Evolutionary conservation across 2,329 filamentous ascomycete species (phyloP), one percentile per base, ranked within the genome.

Genomic region (Beauveria brongniartii): DNA sequence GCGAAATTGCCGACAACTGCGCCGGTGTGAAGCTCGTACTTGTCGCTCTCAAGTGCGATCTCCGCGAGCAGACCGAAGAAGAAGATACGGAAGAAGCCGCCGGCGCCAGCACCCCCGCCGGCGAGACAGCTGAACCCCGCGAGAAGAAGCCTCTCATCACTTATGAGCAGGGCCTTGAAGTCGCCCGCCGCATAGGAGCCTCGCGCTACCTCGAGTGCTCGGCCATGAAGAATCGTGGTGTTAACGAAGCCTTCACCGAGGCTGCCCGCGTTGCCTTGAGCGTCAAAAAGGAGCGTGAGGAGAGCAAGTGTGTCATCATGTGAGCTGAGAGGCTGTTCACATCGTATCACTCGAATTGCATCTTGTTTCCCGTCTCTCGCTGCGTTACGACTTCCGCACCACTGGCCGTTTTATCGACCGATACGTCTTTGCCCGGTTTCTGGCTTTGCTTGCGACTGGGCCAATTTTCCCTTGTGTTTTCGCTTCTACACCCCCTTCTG

Each of bases 241-340:
- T 99, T 71, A 97, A 97, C 75, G 94, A 99, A 76, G 94, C 94
- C 48, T 99, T 99, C 71, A 97, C 94, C 46, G 94, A 99, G 79
- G 94, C 94, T 46, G 93, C 94, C 26, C 89, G 95, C 69, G 94
- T 99, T 41, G 94, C 94, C 16, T 80, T 99, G 61, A 86, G 84
- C 66, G 85, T 88, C 61, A 87, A 83, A 76, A 83, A 85, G 68
- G 84, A 84, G 63, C 81, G 83, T 67, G 84, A 87, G 64, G 82
- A 85, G 62, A 78, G 77, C 64, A 85, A 83, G 70, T 88, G 85
- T 71, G 69, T 70, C 63, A 72, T 88, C 63, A 87, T 88, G 85
- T 88, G 74, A 74, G 34, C 58, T 37, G 9, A 7, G 2, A 34
- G 34, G 14, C 22, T 16, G 16, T 18, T 54, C 5, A 56, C 5